Percentiles rank a stretch among this genome's conserved stretches.
Evolutionary conservation across 345 rosid species (phyloP).

Genomic region (Boechera divaricarpa): DNA sequence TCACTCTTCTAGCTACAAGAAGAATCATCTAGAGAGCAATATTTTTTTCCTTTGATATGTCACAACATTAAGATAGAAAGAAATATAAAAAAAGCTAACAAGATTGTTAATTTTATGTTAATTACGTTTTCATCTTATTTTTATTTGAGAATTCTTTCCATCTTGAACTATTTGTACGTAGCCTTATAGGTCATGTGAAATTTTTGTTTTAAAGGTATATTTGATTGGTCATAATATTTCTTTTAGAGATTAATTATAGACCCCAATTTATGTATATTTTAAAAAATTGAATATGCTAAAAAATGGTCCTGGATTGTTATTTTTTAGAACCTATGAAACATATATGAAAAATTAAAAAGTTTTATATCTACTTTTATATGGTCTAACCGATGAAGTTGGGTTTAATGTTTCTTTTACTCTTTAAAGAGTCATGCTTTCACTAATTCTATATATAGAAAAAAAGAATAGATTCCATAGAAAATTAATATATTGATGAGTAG

Average conservation of each 20-base stretch:
- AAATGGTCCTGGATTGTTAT: not conserved
- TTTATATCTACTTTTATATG: no score
- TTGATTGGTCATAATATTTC: not conserved
- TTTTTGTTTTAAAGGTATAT: not conserved
- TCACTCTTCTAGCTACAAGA: not conserved
- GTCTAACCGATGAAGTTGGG: no score
- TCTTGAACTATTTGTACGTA: not conserved
- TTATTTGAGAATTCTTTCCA: not conserved
- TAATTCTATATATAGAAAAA: no score
- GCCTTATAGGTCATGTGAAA: not conserved
- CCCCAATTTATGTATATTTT: not conserved
- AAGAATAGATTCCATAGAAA: no score
- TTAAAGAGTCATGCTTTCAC: no score
- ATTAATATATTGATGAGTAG: not conserved
- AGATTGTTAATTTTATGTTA: not conserved
- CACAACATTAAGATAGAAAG: not conserved
- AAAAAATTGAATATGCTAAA: not conserved
- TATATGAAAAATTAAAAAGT: no score
- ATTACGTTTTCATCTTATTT: not conserved
- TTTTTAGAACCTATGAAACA: not conserved
- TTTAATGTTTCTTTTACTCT: no score
- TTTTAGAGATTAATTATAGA: not conserved
- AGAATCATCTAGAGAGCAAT: not conserved
- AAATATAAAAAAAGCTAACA: no score
- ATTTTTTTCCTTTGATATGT: not conserved